phyloP scores from a whole-genome alignment of 192 early-diverging fungal genomes.

The Geranomyces michiganensis region DNA sequence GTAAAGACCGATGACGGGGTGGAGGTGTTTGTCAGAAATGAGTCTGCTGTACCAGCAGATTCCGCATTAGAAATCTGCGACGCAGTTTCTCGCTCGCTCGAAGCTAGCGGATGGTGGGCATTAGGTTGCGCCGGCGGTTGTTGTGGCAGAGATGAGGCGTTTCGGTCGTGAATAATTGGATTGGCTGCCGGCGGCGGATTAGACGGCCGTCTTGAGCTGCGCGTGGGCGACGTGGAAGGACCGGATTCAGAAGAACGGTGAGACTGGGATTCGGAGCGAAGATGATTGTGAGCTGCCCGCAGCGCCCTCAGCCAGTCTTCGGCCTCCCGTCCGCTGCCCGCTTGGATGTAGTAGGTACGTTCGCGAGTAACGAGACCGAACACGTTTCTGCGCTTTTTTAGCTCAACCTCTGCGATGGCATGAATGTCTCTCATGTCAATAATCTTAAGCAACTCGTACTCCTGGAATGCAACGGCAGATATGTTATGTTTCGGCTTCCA shows the following conservation, averaged over 20 bases:
- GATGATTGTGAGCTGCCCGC: slow-evolving; percentile 9
- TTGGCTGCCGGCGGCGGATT: background rate
- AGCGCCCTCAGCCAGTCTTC: slow-evolving; percentile 65
- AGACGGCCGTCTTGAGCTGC: background rate
- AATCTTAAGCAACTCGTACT: slow-evolving; percentile 77
- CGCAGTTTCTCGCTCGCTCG: background rate
- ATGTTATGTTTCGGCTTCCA: background rate
- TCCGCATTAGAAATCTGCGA: slow-evolving; percentile 41
- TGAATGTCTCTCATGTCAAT: slow-evolving; percentile 73
- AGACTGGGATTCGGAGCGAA: background rate
- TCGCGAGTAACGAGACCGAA: slow-evolving; percentile 77
- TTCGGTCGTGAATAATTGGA: background rate
- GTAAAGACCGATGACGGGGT: slow-evolving; percentile 40
- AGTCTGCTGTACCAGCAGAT: slow-evolving; percentile 41
- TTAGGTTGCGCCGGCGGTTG: background rate
- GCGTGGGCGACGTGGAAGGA: background rate
- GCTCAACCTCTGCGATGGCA: slow-evolving; percentile 69
- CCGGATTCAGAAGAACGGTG: background rate
- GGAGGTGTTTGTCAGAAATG: slow-evolving; percentile 43
- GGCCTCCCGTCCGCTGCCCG: slow-evolving; percentile 55
- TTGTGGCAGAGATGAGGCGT: background rate
- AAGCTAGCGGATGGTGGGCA: background rate
- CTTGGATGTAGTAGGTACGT: slow-evolving; percentile 73
- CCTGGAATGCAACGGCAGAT: slow-evolving; percentile 42
- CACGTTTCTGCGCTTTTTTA: slow-evolving; percentile 69